phyloP scores from a whole-genome alignment of 805 yeast species.

The Candida ponderosae region DNA sequence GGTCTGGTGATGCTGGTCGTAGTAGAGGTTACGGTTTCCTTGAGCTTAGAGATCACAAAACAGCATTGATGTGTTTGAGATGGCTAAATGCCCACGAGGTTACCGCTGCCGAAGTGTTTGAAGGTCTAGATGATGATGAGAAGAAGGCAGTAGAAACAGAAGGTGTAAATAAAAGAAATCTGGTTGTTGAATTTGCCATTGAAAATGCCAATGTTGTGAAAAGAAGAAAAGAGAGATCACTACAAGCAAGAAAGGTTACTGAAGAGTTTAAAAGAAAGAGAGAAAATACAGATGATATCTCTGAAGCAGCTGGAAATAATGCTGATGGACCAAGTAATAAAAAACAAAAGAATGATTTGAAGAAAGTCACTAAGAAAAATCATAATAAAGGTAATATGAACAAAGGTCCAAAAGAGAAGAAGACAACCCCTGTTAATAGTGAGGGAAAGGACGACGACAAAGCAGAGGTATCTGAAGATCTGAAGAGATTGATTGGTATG shows the following conservation, averaged over 20 bases:
- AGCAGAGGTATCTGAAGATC: slow-evolving; percentile 41
- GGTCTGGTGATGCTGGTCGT: slow-evolving; percentile 79
- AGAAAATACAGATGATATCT: slow-evolving; percentile 18
- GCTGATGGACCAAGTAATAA: slow-evolving; percentile 6
- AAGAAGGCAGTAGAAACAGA: slow-evolving; percentile 46
- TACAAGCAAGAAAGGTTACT: slow-evolving; percentile 29
- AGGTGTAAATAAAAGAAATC: slow-evolving; percentile 50
- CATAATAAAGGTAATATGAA: slow-evolving; percentile 37
- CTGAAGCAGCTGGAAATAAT: slow-evolving; percentile 10
- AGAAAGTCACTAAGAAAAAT: slow-evolving; percentile 8
- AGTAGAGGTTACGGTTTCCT: slow-evolving; percentile 96
- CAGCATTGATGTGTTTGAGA: slow-evolving; percentile 92
- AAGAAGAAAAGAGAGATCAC: slow-evolving; percentile 71
- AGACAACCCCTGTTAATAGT: slow-evolving; percentile 4
- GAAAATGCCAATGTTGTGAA: slow-evolving; percentile 92
- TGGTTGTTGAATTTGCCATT: slow-evolving; percentile 91
- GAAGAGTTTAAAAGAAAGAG: slow-evolving; percentile 21
- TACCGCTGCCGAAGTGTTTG: slow-evolving; percentile 56
- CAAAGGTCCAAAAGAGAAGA: slow-evolving; percentile 23
- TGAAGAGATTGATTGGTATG: slow-evolving; percentile 57
- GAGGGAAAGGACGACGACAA: slow-evolving; percentile 15
- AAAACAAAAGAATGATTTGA: slow-evolving; percentile 8
- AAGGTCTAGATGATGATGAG: slow-evolving; percentile 67
- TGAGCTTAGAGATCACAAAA: slow-evolving; percentile 85
- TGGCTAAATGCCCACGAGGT: slow-evolving; percentile 96